phyloP scores from a whole-genome alignment of 2,329 filamentous ascomycete genomes.

The Sordariomycetes sp. region DNA sequence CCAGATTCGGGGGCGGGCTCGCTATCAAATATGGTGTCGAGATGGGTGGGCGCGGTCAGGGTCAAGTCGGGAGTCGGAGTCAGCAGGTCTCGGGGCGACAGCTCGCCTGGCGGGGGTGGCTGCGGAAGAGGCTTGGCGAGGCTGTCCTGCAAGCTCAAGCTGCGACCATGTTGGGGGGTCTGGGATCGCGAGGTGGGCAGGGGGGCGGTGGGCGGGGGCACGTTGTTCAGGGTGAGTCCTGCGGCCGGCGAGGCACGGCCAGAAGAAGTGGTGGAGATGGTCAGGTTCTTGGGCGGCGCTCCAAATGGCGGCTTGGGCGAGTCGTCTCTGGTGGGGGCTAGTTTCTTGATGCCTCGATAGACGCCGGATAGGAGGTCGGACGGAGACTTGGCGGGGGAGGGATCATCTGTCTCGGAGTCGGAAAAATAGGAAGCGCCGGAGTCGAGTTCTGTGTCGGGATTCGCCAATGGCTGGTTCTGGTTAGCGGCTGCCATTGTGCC shows the following conservation, averaged over 20 bases:
- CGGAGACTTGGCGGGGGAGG: slow-evolving; percentile 20
- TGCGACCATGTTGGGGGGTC: slow-evolving; percentile 16
- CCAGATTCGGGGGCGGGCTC: not conserved
- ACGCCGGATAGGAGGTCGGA: slow-evolving; percentile 39
- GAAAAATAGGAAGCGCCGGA: slow-evolving; percentile 26
- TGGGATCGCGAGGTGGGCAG: slow-evolving; percentile 6
- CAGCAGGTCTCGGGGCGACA: not conserved
- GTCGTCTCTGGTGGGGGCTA: slow-evolving; percentile 31
- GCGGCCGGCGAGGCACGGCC: not conserved
- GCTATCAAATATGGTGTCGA: slow-evolving; percentile 12
- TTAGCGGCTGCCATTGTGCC: slow-evolving; percentile 15
- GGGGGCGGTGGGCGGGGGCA: slow-evolving; percentile 9
- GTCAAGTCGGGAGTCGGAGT: not conserved
- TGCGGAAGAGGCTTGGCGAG: slow-evolving; percentile 46
- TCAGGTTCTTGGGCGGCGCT: not conserved
- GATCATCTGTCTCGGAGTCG: slow-evolving; percentile 33
- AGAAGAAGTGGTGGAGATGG: not conserved
- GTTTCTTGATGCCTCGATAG: slow-evolving; percentile 39
- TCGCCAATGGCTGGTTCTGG: not conserved
- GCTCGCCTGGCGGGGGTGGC: slow-evolving; percentile 23
- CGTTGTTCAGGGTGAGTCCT: slow-evolving; percentile 8
- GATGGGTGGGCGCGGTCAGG: slow-evolving; percentile 14
- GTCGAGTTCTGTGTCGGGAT: slow-evolving; percentile 5
- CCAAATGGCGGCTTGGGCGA: slow-evolving; percentile 17
- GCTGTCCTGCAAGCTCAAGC: slow-evolving; percentile 43